These are phyloP conservation scores for Phlyctochytrium arcticum DNA, from an alignment of 192 early-diverging fungal species.

Conservation along the genomic window DNA sequence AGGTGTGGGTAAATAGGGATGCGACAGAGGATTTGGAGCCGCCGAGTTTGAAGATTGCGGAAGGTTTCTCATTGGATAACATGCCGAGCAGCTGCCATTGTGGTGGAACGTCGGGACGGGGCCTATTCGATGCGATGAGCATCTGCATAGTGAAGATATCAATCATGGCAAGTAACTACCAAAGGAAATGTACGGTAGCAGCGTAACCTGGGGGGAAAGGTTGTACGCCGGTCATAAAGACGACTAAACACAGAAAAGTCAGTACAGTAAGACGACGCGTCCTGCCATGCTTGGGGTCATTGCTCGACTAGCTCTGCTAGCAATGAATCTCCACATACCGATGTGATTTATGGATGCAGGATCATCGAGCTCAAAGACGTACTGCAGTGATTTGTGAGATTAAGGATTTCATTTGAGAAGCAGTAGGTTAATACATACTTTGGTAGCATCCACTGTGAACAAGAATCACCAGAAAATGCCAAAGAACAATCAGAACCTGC, in stretches of 20 bases:
- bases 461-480: not conserved
- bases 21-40: slow-evolving; percentile 29
- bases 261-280: too few relatives aligned
- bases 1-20: not conserved
- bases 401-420: not conserved
- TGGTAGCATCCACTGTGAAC: slow-evolving; percentile 48
- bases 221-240: slow-evolving; percentile 80
- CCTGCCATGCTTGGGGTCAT: too few relatives aligned
- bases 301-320: not conserved
- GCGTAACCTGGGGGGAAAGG: slow-evolving; percentile 88
- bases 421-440: not conserved
- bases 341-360: slow-evolving; percentile 89
- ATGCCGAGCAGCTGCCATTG: slow-evolving; percentile 46
- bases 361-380: slow-evolving; percentile 85
- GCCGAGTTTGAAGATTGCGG: slow-evolving; percentile 48
- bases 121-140: slow-evolving; percentile 16
- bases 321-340: slow-evolving; percentile 6
- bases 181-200: slow-evolving; percentile 91
- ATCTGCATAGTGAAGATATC: not conserved
- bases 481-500: not conserved
- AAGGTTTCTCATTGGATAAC: slow-evolving; percentile 52
- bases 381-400: slow-evolving; percentile 57
- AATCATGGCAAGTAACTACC: slow-evolving; percentile 43
- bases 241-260: slow-evolving; percentile 43
- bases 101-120: slow-evolving; percentile 18